Evolutionary conservation across 2,329 filamentous ascomycete species (phyloP), one percentile per base, ranked within the genome.

Genomic region (Botrytis sinoallii): DNA sequence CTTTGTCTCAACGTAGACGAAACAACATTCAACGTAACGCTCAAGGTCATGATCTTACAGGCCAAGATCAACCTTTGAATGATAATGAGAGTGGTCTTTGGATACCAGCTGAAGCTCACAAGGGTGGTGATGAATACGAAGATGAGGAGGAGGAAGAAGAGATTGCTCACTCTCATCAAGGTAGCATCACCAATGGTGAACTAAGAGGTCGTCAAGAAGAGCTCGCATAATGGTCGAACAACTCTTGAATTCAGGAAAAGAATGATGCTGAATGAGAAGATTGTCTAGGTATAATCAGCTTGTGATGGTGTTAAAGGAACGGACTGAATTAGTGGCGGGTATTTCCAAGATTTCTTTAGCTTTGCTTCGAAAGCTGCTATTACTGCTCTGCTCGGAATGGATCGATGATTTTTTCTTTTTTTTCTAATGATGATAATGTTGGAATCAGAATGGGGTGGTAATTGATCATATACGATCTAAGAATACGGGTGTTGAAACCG

Each of bases 1-100:
- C 92, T 25, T 88, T 98, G 52, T 97, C 93, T 64, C 93, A 94
- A 83, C 92, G 95, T 78, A 92, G 94, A 77, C 90, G 91, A 74
- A 91, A 91, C 82, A 91, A 92, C 82, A 89, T 92, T 80, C 88
- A 87, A 75, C 88, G 89, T 76, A 88, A 89, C 74, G 85, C 85
- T 42, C 92, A 95, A 79, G 93, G 93, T 12, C 88, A 94, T 74
- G 95, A 98, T 80, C 88, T 98, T 57, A 92, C 93, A 3, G 88
- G 87, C 66, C 95, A 98, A 84, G 95, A 98, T 81, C 88, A 88
- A 66, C 91, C 93, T 25, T 84, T 94, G 75, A 90, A 94, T 76
- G 92, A 93, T 81, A 87, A 91, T 74, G 93, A 95, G 81, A 93
- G 92, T 20, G 89, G 90, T 75, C 85, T 90, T 44, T 98, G 95